phyloP scores from a whole-genome alignment of 2,329 filamentous ascomycete genomes.

The Trichoderma asperellum region DNA sequence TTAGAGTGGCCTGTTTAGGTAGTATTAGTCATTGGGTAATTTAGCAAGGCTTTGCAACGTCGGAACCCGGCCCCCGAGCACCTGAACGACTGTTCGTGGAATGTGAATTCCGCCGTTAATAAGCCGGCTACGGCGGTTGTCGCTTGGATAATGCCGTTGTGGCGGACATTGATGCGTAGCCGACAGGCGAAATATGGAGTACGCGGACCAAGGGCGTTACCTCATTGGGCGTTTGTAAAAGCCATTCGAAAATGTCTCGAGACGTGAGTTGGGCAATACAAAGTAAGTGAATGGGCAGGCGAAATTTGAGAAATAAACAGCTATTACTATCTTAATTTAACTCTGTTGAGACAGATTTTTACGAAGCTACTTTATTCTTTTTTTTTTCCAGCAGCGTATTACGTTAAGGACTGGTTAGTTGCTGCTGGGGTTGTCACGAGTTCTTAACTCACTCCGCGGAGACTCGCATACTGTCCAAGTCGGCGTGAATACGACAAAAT shows the following conservation, averaged over 20 bases:
- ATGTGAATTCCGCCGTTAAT: background rate
- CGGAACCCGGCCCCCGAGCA: background rate
- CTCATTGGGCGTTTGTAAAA: background rate
- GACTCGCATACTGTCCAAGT: background rate
- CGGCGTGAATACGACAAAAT: background rate
- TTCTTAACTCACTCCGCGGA: background rate
- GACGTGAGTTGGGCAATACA: background rate
- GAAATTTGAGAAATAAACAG: background rate
- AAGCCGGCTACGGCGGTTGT: background rate
- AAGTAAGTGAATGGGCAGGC: background rate
- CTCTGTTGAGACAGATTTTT: background rate
- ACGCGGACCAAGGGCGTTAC: background rate
- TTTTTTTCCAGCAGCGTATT: background rate
- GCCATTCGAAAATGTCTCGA: background rate
- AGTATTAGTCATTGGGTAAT: background rate
- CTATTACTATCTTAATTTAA: background rate
- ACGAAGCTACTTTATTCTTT: too few species aligned
- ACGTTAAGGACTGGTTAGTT: background rate
- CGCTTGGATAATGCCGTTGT: background rate
- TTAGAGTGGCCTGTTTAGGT: background rate
- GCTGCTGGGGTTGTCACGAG: background rate
- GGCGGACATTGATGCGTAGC: background rate
- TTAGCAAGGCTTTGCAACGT: background rate
- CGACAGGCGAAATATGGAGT: background rate
- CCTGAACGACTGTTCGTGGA: background rate